These are phyloP conservation scores for Gamsiella multidivaricata DNA, from an alignment of 192 early-diverging fungal species.

Conservation along the genomic window DNA sequence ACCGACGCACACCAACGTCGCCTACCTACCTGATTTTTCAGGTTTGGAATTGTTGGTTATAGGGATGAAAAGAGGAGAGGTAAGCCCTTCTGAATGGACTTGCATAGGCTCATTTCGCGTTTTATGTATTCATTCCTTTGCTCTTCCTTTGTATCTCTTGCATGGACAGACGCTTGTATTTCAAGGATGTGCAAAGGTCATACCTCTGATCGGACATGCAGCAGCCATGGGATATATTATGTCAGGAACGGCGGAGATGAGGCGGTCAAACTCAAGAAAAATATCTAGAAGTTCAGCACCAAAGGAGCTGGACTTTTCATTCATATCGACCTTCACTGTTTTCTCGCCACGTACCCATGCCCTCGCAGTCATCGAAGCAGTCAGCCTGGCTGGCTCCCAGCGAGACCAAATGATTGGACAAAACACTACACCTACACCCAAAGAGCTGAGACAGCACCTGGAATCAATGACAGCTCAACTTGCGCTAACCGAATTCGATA, in stretches of 20 bases:
- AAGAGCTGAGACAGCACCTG: conserved; percentile 21
- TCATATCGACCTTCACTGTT: conserved; percentile 51
- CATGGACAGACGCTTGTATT: conserved; percentile 61
- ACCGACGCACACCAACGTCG: conserved; percentile 39
- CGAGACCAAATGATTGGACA: conserved; percentile 16
- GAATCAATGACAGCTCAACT: background rate
- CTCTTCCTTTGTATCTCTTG: background rate
- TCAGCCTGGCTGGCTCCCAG: conserved; percentile 7
- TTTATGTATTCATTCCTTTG: background rate
- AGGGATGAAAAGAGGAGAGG: conserved; percentile 59
- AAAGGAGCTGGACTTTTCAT: conserved; percentile 17
- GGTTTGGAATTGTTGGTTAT: conserved; percentile 39
- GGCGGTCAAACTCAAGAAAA: conserved; percentile 3
- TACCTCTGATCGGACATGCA: conserved; percentile 57
- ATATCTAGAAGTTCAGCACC: background rate
- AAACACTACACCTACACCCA: background rate
- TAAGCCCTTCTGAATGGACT: conserved; percentile 9
- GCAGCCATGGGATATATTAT: conserved; percentile 56
- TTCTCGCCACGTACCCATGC: conserved; percentile 63
- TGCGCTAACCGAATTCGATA: conserved; percentile 28
- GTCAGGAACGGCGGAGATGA: conserved; percentile 30
- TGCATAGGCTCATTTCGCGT: background rate
- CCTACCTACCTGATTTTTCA: conserved; percentile 18
- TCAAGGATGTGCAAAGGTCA: conserved; percentile 58
- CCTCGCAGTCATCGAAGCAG: conserved; percentile 54